Base-by-base conservation (phyloP, 306 rosid species). In the Vigna mungo region DNA sequence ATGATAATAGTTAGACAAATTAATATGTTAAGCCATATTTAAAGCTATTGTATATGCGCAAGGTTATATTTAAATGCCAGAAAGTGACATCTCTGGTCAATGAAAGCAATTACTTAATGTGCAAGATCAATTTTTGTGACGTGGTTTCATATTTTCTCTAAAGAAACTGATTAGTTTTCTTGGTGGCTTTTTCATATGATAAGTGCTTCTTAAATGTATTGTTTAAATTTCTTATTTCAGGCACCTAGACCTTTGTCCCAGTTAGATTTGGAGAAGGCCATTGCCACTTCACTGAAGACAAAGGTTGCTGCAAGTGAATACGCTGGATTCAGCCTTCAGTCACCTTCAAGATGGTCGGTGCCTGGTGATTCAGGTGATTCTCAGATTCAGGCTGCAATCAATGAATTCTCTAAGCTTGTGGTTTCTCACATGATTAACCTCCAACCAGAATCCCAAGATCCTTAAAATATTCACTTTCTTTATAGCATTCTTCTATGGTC, bases 251-350 rank as follows among this genome's bases (percentile, higher is more conserved):
- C 84, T 17, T 75, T 95, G 82, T 72, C 83, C 0, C 91, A 92
- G 79, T 46, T 70, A 63, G 99, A 95, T 79, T 85, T 95, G 83
- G 97, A 87, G 86, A 86, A 80, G 68, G 97, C 85, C 49, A 66
- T 95, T 67, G 72, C 80, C 68, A 86, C 97, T 13, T 87, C 97
- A 17, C 84, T 53, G 79, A 93, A 92, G 77, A 95, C 99, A 47
- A 87, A 84, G 77, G 88, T 85, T 80, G 99, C 97, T 71, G 99
- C 99, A 23, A 69, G 80, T 68, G 97, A 93, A 81, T 95, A 90
- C 71, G 20, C 80, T 2, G 96, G 92, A 72, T 83, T 92, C 69
- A 70, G 37, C 77, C 36, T 65, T 17, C 88, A 82, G 58, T 83
- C 86, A 34, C 60, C 91, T 3, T 56, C 90, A 7, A 74, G 91